Percentiles rank a stretch among this genome's conserved stretches.
phyloP scores from a whole-genome alignment of 2,329 filamentous ascomycete species.

The Tolypocladium capitatum region DNA sequence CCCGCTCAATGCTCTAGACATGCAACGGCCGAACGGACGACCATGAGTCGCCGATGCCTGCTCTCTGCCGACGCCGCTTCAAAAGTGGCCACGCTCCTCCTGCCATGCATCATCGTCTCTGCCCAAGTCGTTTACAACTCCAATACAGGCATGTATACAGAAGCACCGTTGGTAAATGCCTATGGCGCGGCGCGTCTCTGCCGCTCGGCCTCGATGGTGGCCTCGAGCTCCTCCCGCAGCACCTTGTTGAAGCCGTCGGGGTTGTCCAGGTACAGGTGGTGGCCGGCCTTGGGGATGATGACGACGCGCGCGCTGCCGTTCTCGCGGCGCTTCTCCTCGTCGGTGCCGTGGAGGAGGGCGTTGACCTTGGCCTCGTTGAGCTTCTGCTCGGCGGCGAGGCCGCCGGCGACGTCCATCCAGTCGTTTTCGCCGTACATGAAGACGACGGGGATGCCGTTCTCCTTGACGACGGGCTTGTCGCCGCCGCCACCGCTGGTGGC shows the following conservation, averaged over 20 bases:
- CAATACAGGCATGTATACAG: too few species aligned
- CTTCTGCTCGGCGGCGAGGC: constrained; percentile 66
- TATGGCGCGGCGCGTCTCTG: constrained; percentile 7
- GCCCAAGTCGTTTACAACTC: too few species aligned
- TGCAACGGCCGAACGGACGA: neutral
- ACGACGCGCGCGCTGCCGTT: constrained; percentile 74
- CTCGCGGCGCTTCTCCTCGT: constrained; percentile 57
- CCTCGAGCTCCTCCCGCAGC: constrained; percentile 39
- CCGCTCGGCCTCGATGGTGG: constrained; percentile 24
- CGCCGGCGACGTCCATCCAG: constrained; percentile 95
- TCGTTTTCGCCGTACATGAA: constrained; percentile 97
- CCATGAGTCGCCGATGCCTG: neutral
- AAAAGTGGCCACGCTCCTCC: too few species aligned
- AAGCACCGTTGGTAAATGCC: too few species aligned
- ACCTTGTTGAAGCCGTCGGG: constrained; percentile 42
- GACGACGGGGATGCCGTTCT: constrained; percentile 67
- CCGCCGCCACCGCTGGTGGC: neutral
- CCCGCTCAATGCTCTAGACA: neutral
- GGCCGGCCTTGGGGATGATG: constrained; percentile 51
- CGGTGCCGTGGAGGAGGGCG: constrained; percentile 45
- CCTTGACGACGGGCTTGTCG: constrained; percentile 13
- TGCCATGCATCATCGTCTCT: too few species aligned
- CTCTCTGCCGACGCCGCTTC: neutral
- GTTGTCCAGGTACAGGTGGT: constrained; percentile 49
- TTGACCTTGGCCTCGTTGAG: constrained; percentile 54